Evolutionary conservation across 192 early-diverging fungal species (phyloP), one percentile per base, ranked within the genome.

Genomic region (Funneliformis geosporum): DNA sequence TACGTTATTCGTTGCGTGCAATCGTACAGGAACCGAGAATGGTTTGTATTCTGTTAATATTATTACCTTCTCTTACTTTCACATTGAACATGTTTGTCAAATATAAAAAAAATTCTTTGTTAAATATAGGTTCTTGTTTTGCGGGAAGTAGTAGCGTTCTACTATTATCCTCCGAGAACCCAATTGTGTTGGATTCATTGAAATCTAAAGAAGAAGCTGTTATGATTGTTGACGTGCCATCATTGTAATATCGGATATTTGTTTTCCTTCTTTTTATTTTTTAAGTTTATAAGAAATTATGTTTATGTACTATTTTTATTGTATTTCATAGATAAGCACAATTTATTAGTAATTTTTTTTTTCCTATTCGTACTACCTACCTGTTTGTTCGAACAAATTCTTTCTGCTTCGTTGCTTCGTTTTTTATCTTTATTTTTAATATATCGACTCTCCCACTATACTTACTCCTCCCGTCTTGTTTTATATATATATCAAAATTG

Each of bases 21-120:
- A 77, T 77, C 62, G 75, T 27, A 66, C 64, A 46, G 75, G 75
- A 27, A 77, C 43, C 18, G 75, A 77, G 47, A 46, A 66, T 65
- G 62, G 75, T 66, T 44, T 27, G 72, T 38, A 55, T 27, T 40
- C 14, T 11, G 42, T 18, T 14, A 16, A 23, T 71, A 28, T 27
- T 25, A 25, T 72, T 43, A 43, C 21, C 8, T 38, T 43, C 42
- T 4, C 18, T 28, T 14, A 23, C 28, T 12, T 12, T 43, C n/a
- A 43, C 42, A 9, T 10, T 38, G 4, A 9, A 1, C 40, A 61
- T 28, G n/a, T 40, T 75, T 62, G 11, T 61, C 23, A 23, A 61
- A 25, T 18, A 23, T 27, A 42, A 76, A 23, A 42, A 23, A 39
- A 5, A 60, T 14, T 28, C 9, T 28, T 39, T 39, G 25, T 38